These are phyloP conservation scores for Brasenia schreberi DNA, from an alignment of 164 flowering plant genomes.

Conservation along the genomic window DNA sequence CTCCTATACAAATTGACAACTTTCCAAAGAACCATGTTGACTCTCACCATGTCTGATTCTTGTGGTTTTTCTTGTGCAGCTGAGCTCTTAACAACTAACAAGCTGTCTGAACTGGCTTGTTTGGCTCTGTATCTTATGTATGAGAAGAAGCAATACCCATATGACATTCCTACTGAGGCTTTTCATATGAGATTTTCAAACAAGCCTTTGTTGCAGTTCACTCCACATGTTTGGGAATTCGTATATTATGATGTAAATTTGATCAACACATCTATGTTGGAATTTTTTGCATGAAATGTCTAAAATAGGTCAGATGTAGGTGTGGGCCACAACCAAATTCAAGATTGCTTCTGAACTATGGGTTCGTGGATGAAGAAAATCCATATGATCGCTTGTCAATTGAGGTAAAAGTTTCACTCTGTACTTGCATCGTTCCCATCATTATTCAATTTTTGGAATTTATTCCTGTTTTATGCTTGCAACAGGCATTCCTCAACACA, in stretches of 20 bases:
- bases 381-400: constrained; percentile 70
- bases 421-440: neutral
- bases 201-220: constrained; percentile 99
- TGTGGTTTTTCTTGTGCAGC: constrained; percentile 34
- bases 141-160: constrained; percentile 99
- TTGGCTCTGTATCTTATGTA: constrained; percentile 96
- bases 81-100: constrained; percentile 85
- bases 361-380: constrained; percentile 96
- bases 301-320: constrained; percentile 25
- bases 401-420: constrained; percentile 32
- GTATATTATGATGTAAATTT: too few relatives aligned
- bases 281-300: neutral
- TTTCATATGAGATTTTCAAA: constrained; percentile 91
- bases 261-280: neutral
- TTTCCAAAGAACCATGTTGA: too few relatives aligned
- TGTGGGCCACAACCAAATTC: constrained; percentile 99
- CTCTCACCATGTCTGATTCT: constrained; percentile 4
- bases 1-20: too few relatives aligned
- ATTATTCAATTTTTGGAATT: too few relatives aligned
- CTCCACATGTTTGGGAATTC: neutral
- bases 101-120: constrained; percentile 92
- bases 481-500: constrained; percentile 80
- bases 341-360: constrained; percentile 82
- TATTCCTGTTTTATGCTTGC: neutral
- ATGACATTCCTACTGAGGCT: constrained; percentile 96